A percentile compares a stretch with the other conserved stretches of the same genome.
These are phyloP conservation scores for Hevea brasiliensis DNA, from an alignment of 345 rosid genomes.

Conservation along the genomic window DNA sequence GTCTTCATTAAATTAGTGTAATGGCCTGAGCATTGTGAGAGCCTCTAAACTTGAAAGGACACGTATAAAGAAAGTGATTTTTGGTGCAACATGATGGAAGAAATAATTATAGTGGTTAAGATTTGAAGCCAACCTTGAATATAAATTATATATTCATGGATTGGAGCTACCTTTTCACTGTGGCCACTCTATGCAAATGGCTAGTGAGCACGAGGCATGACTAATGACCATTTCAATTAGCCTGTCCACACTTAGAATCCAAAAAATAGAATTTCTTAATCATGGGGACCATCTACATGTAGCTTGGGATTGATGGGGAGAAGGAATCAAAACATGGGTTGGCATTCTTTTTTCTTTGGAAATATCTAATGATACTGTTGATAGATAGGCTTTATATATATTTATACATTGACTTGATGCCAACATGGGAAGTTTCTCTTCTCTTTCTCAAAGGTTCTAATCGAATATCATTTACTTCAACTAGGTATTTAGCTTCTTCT, in stretches of 20 bases:
- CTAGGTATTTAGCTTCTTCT: too few relatives aligned
- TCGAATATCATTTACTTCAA: conserved; percentile 10
- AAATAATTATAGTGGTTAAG: conserved; percentile 17
- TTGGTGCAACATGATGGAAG: background rate
- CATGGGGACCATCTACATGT: conserved; percentile 32
- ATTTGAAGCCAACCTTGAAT: conserved; percentile 9
- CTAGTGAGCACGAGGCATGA: conserved; percentile 7
- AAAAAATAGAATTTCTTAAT: conserved; percentile 14
- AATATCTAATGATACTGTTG: too few relatives aligned
- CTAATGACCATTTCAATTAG: conserved; percentile 9
- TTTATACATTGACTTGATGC: conserved; percentile 4
- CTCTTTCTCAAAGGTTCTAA: conserved; percentile 9
- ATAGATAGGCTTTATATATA: too few relatives aligned
- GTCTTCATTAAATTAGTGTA: too few relatives aligned
- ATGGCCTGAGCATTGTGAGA: too few relatives aligned
- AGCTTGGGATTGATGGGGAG: background rate
- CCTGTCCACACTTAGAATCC: conserved; percentile 18
- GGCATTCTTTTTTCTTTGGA: background rate
- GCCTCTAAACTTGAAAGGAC: too few relatives aligned
- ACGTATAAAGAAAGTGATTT: conserved; percentile 26
- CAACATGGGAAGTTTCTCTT: conserved; percentile 11
- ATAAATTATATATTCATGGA: background rate
- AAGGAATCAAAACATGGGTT: conserved; percentile 22
- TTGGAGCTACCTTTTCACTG: conserved; percentile 18
- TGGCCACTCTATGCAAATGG: conserved; percentile 9